These are phyloP conservation scores for Blastobotrys indianensis DNA, from an alignment of 1,139 yeast species.

Conservation along the genomic window DNA sequence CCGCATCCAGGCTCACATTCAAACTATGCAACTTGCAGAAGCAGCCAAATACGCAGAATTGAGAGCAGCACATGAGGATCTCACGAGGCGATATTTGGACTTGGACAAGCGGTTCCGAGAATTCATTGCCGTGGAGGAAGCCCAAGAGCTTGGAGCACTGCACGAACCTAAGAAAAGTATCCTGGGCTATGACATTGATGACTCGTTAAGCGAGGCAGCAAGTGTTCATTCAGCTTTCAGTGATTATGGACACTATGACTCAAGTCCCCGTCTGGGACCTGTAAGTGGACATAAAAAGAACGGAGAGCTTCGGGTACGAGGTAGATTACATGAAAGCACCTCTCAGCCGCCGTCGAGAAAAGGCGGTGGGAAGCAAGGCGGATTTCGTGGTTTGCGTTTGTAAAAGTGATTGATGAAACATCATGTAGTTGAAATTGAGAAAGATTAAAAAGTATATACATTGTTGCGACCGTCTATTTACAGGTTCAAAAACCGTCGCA, in stretches of 20 bases:
- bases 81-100: slow-evolving; percentile 19
- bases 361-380: too few relatives aligned
- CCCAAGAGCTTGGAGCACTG: slow-evolving; percentile 9
- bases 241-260: neutral
- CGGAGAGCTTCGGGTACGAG: too few relatives aligned
- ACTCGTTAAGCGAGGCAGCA: neutral
- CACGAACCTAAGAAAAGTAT: slow-evolving; percentile 8
- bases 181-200: slow-evolving; percentile 11
- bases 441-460: too few relatives aligned
- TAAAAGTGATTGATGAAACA: too few relatives aligned
- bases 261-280: too few relatives aligned
- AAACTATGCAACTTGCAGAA: slow-evolving; percentile 17
- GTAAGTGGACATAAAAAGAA: too few relatives aligned
- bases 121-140: slow-evolving; percentile 12
- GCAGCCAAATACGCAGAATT: slow-evolving; percentile 23
- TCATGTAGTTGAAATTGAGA: too few relatives aligned
- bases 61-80: slow-evolving; percentile 22
- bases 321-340: too few relatives aligned
- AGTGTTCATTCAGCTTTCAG: neutral
- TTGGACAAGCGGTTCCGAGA: slow-evolving; percentile 19
- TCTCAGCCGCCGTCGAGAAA: too few relatives aligned
- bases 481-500: slow-evolving; percentile 23
- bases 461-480: slow-evolving; percentile 2
- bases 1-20: slow-evolving; percentile 17
- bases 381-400: too few relatives aligned